Base-by-base conservation (phyloP, 129 eudicot species). In the Lactuca saligna region DNA sequence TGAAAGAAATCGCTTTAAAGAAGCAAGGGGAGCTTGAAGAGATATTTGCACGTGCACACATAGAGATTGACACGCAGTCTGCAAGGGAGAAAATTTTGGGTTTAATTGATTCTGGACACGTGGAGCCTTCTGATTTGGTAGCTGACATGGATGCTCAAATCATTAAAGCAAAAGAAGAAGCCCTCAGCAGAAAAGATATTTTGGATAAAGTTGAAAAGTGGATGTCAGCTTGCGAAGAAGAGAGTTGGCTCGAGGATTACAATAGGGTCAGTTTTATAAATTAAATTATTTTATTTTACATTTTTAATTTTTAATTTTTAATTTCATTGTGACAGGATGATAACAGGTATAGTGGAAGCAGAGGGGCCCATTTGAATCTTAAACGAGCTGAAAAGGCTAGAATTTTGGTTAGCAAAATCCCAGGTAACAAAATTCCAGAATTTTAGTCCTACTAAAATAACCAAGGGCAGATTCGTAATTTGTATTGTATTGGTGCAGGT, bases 181-280 rank as follows among this genome's bases (percentile, higher is more conserved):
- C 99, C 61, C 69, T 78, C 34, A 89, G 97, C 75, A 81, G 99
- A 72, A 94, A 87, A 77, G 99, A 94, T 37, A 94, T 94, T 54
- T 71, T 94, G 84, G 99, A 94, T 71, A 94, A 88, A 80, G 96
- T 94, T 4, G 99, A 94, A 82, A 94, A 87, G 48, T 94, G 99
- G 99, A 94, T 90, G 94, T 83, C 91, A 29, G 97, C 99, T 66
- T 89, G 99, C 57, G 99, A 94, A 83, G 99, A 94, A 82, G 99
- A 94, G 81, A 89, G 97, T 60, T 94, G 99, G 99, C 99, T 94
- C 63, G 99, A 94, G 70, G 99, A 94, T 70, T 94, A 94, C 79
- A 94, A 83, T 17, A 81, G 97, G 91, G 99, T 94, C 82, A 10
- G 55, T 65, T 35, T 81, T 69, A 38, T 72, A 33, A 37, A 34